phyloP scores from a whole-genome alignment of 2,329 filamentous ascomycete species.

The Capronia coronata region DNA sequence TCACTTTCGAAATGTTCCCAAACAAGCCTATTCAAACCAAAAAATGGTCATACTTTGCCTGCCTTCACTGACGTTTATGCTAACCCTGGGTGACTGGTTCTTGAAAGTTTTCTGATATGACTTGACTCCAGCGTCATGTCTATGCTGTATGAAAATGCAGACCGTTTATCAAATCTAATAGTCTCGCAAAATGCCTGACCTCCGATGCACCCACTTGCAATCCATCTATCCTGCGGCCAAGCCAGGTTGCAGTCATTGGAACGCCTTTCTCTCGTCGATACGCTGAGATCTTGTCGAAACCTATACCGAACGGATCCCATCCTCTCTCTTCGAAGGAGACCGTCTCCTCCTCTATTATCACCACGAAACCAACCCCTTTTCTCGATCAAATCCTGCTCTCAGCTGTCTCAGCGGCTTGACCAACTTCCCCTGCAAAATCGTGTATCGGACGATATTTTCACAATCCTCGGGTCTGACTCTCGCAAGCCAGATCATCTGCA shows the following conservation, averaged over 20 bases:
- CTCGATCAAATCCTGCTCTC: slow-evolving; percentile 82
- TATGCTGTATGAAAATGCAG: no score
- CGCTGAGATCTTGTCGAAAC: no score
- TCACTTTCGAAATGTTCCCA: background rate
- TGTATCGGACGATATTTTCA: slow-evolving; percentile 84
- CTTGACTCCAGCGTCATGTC: no score
- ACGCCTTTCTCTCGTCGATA: no score
- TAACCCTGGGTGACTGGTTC: no score
- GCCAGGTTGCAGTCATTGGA: no score
- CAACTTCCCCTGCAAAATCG: slow-evolving; percentile 85
- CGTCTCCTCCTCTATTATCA: background rate
- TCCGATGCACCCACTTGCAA: background rate
- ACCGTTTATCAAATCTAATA: background rate
- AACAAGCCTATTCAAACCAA: background rate
- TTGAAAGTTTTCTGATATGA: no score
- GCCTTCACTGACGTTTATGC: no score
- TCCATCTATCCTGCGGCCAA: no score
- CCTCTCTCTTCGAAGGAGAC: no score
- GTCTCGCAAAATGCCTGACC: background rate
- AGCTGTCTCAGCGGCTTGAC: slow-evolving; percentile 83
- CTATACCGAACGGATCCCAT: background rate
- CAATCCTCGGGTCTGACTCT: slow-evolving; percentile 80
- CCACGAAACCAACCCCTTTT: slow-evolving; percentile 75
- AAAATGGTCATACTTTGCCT: no score
- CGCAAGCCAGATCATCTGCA: slow-evolving; percentile 89